These are phyloP conservation scores for Houttuynia cordata DNA, from an alignment of 164 flowering plant species.

Conservation along the genomic window DNA sequence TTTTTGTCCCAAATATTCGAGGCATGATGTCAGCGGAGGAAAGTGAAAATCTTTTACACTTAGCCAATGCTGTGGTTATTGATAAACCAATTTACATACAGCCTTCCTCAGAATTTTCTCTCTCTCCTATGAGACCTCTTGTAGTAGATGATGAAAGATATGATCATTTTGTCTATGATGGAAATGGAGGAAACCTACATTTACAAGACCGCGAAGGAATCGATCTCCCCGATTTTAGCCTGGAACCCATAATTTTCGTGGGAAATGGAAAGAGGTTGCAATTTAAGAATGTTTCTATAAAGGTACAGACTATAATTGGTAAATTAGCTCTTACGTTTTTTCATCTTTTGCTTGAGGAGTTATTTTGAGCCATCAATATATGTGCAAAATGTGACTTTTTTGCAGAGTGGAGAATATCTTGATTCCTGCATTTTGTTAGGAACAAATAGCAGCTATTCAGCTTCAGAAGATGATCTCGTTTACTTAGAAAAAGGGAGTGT, in stretches of 20 bases:
- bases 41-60: conserved; percentile 26
- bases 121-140: conserved; percentile 72
- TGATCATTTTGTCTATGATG: conserved; percentile 73
- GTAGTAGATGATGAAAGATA: conserved; percentile 75
- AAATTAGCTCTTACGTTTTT: background rate
- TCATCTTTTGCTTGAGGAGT: background rate
- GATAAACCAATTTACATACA: conserved; percentile 55
- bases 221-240: conserved; percentile 38
- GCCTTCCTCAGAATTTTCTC: conserved; percentile 42
- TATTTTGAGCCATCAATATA: background rate
- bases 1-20: conserved; percentile 76
- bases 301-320: conserved; percentile 27
- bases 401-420: conserved; percentile 69
- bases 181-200: conserved; percentile 60
- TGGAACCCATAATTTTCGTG: conserved; percentile 63
- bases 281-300: conserved; percentile 67
- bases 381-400: conserved; percentile 1
- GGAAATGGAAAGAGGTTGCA: conserved; percentile 76
- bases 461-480: conserved; percentile 53
- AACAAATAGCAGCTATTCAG: conserved; percentile 75
- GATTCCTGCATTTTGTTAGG: conserved; percentile 83
- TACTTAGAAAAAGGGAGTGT: conserved; percentile 32
- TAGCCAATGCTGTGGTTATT: conserved; percentile 48
- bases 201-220: conserved; percentile 56
- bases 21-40: conserved; percentile 45